Percentiles rank a stretch among this genome's conserved stretches.
These are phyloP conservation scores for Aureobasidium sp. DNA, from an alignment of 2,329 filamentous ascomycete species.

Conservation along the genomic window DNA sequence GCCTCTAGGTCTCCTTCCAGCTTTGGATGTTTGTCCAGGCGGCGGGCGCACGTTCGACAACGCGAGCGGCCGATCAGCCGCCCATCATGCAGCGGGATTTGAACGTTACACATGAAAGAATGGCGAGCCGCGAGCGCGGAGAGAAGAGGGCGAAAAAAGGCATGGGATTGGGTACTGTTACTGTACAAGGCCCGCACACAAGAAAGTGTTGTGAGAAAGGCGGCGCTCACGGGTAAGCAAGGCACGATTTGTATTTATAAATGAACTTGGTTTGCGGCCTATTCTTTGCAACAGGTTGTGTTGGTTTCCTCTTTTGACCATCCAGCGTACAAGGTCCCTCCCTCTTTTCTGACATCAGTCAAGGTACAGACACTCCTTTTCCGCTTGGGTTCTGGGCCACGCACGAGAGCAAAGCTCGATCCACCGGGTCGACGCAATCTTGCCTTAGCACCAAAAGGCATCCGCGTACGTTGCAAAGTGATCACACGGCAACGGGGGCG, in stretches of 20 bases:
- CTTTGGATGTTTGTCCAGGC: not conserved
- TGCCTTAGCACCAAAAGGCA: not conserved
- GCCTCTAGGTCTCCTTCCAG: not conserved
- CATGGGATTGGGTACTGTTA: too few relatives aligned
- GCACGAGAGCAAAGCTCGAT: conserved; percentile 3
- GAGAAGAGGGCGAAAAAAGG: not conserved
- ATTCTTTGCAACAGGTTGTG: not conserved
- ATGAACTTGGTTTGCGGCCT: not conserved
- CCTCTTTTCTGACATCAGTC: conserved; percentile 2
- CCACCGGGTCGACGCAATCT: conserved; percentile 2
- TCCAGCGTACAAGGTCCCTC: not conserved
- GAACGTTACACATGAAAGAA: not conserved
- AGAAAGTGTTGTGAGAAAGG: not conserved
- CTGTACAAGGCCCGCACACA: not conserved
- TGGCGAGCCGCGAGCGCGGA: not conserved
- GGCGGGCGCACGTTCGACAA: not conserved
- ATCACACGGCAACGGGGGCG: not conserved
- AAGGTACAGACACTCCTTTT: not conserved
- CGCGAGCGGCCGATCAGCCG: not conserved
- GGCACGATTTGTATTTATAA: not conserved
- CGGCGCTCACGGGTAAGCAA: not conserved
- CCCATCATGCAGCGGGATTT: not conserved
- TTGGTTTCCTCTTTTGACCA: not conserved
- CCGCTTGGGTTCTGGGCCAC: not conserved
- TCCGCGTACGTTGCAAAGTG: not conserved